Percentiles rank a stretch among this genome's conserved stretches.
Evolutionary conservation across 208 protist genomes (phyloP).

Genomic region (Leishmania amazonensis): DNA sequence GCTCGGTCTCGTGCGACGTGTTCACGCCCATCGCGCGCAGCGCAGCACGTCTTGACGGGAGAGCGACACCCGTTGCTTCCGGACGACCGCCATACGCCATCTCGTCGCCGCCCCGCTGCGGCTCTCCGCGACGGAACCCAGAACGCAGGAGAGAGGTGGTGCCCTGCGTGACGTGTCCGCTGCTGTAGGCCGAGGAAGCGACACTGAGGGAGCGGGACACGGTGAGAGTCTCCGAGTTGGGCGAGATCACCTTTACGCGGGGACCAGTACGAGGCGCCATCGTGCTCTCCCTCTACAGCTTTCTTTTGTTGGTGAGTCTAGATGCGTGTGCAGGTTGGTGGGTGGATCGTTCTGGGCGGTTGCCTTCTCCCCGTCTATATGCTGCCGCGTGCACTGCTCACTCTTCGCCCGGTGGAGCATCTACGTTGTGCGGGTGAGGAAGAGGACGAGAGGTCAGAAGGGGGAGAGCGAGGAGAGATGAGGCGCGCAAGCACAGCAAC

Average conservation of each 20-base stretch:
- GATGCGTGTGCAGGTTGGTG: background rate
- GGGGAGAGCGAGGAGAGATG: background rate
- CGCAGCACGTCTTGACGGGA: slow-evolving; percentile 3
- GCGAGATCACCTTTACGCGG: slow-evolving; percentile 50
- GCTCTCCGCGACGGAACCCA: background rate
- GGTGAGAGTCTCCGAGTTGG: slow-evolving; percentile 46
- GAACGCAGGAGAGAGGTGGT: background rate
- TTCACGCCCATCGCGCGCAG: slow-evolving; percentile 22
- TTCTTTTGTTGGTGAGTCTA: background rate
- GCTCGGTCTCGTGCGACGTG: background rate
- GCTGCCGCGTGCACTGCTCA: background rate
- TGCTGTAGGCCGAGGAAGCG: slow-evolving; percentile 25
- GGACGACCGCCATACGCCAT: background rate
- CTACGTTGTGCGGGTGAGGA: background rate
- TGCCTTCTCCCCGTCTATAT: background rate
- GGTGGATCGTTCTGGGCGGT: background rate
- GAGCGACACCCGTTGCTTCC: background rate
- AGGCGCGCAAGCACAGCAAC: background rate
- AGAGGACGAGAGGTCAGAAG: background rate
- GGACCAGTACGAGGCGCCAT: slow-evolving; percentile 42
- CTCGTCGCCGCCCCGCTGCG: background rate
- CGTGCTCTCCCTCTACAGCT: background rate
- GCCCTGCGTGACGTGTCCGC: background rate
- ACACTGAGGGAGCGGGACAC: slow-evolving; percentile 45
- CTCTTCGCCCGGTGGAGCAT: background rate